Evolutionary conservation across 1,284 basidiomycete species (phyloP), one percentile per base, ranked within the genome.

Genomic region (Meira miltonrushii): DNA sequence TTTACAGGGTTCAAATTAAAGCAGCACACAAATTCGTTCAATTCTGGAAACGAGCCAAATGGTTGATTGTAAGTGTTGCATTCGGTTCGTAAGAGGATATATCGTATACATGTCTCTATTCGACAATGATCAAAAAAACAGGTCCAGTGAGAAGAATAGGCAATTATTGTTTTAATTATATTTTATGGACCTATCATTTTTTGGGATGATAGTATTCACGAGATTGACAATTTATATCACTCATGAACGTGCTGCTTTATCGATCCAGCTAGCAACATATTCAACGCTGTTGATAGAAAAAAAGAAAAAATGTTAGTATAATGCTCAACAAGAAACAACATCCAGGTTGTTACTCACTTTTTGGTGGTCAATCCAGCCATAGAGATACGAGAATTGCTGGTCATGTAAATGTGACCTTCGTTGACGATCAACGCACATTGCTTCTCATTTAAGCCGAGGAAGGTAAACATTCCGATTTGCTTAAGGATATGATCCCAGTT

Each of bases 291-390:
- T 53, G 50, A 21, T 6, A 25, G 25, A 39, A 25, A 17, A 50
- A 10, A 5, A 50, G 13, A 5, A 5, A 4, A 50, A 37, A 37
- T 17, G 47, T 50, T 15, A 51, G 44, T 21, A 33, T 21, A 28
- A 21, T 50, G 2, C 9, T 2, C 7, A 2, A 43, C 13, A 43
- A 19, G 13, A 15, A 43, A 15, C 2, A 11, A 19, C 40, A 11
- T 15, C 15, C 4, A 43, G 11, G n/a, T 15, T 4, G 15, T 17
- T 11, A 55, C 39, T 28, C 19, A 57, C 37, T 93, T 95, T 77
- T 82, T 79, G 61, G 82, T 81, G 83, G 96, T 98, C 76, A 98
- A 81, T 28, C 91, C 95, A 15, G 89, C 88, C 88, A 92, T 90
- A 71, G 86, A 90, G 71, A 93, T 92, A 51, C 91, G 83, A 58